Evolutionary conservation across 139 green algal species (phyloP), one percentile per base, ranked within the genome.

Genomic region (Pleodorina starrii): DNA sequence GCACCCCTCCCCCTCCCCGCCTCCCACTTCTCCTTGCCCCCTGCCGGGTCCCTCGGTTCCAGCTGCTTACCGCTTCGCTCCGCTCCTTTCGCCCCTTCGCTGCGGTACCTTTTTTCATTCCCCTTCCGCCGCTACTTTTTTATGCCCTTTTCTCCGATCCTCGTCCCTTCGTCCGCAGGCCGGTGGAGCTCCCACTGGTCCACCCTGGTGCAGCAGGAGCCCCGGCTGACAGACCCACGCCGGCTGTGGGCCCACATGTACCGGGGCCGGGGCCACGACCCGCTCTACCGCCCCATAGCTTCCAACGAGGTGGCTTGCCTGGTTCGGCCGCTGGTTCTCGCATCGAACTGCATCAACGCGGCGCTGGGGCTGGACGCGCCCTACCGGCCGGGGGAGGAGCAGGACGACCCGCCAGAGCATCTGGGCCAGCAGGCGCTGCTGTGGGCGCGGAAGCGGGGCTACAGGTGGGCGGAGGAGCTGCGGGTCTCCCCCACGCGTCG

Each of bases 221-320:
- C 77, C 43, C 40, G 51, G 46, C 40, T 89, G 36, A 46, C 51
- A 71, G 72, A 73, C 71, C 84, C 71, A n/a, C 35, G 27, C 12
- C 48, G 23, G 2, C 51, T 89, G 32, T 88, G 83, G 66, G 21
- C 48, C 36, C 32, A 43, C 51, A 23, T 77, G 32, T 88, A 77
- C 46, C 60, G 59, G 0, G 43, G 32, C 60, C 96, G 74, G 12
- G 44, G 44, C 29, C 74, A 43, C 38, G 96, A 99, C 90, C 94
- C 90, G 75, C 92, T 98, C 88, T 59, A 90, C 51, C 85, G 95
- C n/a, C 96, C 96, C 50, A 95, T 98, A 29, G 88, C 95, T 32
- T 92, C 86, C 59, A 94, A 96, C 71, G 96, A 98, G 94, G 43
- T 98, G 11, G 79, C 57, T 5, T 84, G 42, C 60, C 94, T 98